Evolutionary conservation across 2,329 filamentous ascomycete genomes (phyloP), one percentile per base, ranked within the genome.

Genomic region (Talaromyces pinophilus): DNA sequence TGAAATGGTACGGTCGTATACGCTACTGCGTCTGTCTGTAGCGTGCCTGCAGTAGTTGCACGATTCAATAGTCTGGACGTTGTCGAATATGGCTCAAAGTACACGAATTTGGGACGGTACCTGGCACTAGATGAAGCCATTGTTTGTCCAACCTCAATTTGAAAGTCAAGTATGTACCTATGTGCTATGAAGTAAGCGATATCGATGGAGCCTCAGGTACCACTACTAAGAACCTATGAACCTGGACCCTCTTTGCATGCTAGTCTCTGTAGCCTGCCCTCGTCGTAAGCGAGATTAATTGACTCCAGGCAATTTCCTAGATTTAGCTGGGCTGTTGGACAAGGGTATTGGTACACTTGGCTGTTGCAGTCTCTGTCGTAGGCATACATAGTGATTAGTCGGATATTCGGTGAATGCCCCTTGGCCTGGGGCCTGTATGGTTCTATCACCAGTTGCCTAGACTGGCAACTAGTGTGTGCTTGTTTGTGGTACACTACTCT

Each of bases 1-100:
- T 22, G 13, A 5, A 42, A 22, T 30, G 52, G 40, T 50, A 65
- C 63, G 35, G 63, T 61, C 42, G 63, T 60, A 65, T 65, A 57
- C 35, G n/a, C 59, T 33, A 52, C n/a, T 42, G 22, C 10, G 35
- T 5, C 15, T 15, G 50, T 19, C 15, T 54, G 15, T 52, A 28
- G 19, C 15, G 50, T 44, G 52, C 44, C 40, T 17, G 17, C 11
- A 46, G 50, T 35, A n/a, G 11, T 57, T 22, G 54, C 54, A 38
- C 54, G 10, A 55, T 22, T 55, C 52, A 13, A 35, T 15, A 15
- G 46, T 50, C 46, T 25, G 46, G 22, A 17, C 25, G 13, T 17
- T 2, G n/a, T 40, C 33, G 19, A 57, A 38, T 25, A 38, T n/a
- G 54, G 19, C 11, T 57, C 17, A 38, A 35, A 38, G 30, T 19